Conservation (phyloP, 257 asterid genomes). For the Solanum appendiculatum region DNA sequence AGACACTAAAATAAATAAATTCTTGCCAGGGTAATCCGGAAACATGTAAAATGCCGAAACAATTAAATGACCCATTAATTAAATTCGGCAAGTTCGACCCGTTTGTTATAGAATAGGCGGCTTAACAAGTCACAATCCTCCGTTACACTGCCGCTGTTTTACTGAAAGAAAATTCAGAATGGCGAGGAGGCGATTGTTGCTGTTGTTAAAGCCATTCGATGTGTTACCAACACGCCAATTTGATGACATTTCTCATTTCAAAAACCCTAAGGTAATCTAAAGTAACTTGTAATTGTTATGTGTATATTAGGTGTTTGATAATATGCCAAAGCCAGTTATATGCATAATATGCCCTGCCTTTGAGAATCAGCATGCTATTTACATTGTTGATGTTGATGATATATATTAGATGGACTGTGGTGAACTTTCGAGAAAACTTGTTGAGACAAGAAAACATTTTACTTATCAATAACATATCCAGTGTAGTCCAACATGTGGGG, state of each 20-base stretch:
- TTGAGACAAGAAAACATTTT: not conserved
- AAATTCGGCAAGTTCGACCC: not conserved
- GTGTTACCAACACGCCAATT: conserved; percentile 49
- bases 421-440: not conserved
- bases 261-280: conserved; percentile 47
- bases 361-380: not conserved
- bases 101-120: not conserved
- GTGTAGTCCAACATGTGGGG: not conserved
- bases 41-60: not conserved
- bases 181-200: conserved; percentile 68
- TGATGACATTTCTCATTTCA: conserved; percentile 14
- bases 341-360: not conserved
- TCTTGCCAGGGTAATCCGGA: not conserved
- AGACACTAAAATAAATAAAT: too few species aligned
- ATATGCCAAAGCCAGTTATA: conserved; percentile 17
- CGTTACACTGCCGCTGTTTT: not conserved
- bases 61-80: not conserved
- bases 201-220: conserved; percentile 74
- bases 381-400: not conserved
- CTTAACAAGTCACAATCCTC: not conserved
- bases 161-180: conserved; percentile 3
- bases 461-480: not conserved
- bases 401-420: not conserved
- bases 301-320: conserved; percentile 27
- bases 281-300: not conserved